Evolutionary conservation across 208 protist genomes (phyloP), one percentile per base, ranked within the genome.

Genomic region (Entamoeba moshkovskii): DNA sequence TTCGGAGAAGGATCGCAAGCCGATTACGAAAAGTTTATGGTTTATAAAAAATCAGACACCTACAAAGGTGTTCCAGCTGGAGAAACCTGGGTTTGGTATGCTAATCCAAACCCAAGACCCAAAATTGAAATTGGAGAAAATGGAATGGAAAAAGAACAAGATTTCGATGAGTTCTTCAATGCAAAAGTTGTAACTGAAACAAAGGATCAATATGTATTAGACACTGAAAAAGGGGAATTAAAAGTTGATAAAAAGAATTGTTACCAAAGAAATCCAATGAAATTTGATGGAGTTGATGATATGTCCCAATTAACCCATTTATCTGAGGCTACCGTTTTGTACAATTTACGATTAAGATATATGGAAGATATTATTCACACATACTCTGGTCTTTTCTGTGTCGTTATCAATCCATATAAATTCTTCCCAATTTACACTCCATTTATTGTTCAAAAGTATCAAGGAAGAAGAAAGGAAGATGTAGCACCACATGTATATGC

Each of bases 391-490:
- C 93, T 93, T 47, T 95, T 95, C 45, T 94, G 95, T 22, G 92
- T 95, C n/a, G 93, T 85, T 15, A 95, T 95, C 16, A 95, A 95
- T 94, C 95, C 95, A 44, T 95, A 95, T 59, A 95, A 92, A 45
- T 85, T 85, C n/a, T 49, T 94, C 92, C 46, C 91, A 44, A 94
- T 95, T 25, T 95, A 95, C 33, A 92, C 33, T 29, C 13, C 16
- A 29, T 66, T 92, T 44, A 8, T 73, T 18, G 38, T 93, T 22
- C 25, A 46, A 45, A 38, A 49, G 15, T 95, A 95, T 48, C 18
- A 66, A 47, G 91, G 91, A 93, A 95, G 73, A 47, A 94, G 95
- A 33, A 94, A 48, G 22, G 94, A 95, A 45, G 92, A 95, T 38
- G 66, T 95, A 3, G 48, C 66, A 25, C 94, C 94, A 45, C 94